Percentiles rank a stretch among this genome's conserved stretches.
These are phyloP conservation scores for Thermoascus crustaceus DNA, from an alignment of 2,329 filamentous ascomycete species.

Conservation along the genomic window DNA sequence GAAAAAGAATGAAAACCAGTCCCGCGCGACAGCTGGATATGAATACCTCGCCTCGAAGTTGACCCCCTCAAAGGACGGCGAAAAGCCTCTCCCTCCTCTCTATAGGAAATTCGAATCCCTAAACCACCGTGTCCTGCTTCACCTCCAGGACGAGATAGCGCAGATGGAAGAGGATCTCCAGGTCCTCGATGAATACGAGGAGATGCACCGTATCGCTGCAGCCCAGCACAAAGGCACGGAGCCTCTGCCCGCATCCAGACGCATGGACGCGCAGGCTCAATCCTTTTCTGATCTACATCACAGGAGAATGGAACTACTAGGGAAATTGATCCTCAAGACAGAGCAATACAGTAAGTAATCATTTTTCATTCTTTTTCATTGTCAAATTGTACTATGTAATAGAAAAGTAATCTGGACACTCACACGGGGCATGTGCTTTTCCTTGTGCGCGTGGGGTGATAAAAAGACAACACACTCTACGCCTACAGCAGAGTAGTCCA, in stretches of 20 bases:
- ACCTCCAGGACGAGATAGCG: conserved; percentile 75
- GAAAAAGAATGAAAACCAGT: conserved; percentile 16
- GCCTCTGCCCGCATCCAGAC: conserved; percentile 30
- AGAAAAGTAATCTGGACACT: conserved; percentile 4
- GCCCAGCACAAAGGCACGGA: conserved; percentile 26
- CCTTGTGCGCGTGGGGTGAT: no score
- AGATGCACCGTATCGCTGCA: conserved; percentile 25
- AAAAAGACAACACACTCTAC: conserved; percentile 33
- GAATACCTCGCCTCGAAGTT: conserved; percentile 26
- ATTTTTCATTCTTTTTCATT: neutral
- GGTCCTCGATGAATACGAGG: conserved; percentile 55
- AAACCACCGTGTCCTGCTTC: conserved; percentile 72
- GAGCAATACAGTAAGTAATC: conserved; percentile 51
- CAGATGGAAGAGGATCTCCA: conserved; percentile 73
- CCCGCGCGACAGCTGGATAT: conserved; percentile 25
- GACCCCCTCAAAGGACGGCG: conserved; percentile 20
- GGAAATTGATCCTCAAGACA: conserved; percentile 48
- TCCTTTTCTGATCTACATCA: conserved; percentile 47
- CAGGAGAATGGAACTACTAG: conserved; percentile 46
- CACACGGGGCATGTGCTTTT: conserved; percentile 3
- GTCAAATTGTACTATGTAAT: no score
- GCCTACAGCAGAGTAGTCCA: conserved; percentile 42
- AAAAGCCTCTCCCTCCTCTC: conserved; percentile 46
- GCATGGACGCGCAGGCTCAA: conserved; percentile 39
- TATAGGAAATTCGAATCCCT: conserved; percentile 77